phyloP scores from a whole-genome alignment of 305 asterid genomes.

The Fraxinus velutina region DNA sequence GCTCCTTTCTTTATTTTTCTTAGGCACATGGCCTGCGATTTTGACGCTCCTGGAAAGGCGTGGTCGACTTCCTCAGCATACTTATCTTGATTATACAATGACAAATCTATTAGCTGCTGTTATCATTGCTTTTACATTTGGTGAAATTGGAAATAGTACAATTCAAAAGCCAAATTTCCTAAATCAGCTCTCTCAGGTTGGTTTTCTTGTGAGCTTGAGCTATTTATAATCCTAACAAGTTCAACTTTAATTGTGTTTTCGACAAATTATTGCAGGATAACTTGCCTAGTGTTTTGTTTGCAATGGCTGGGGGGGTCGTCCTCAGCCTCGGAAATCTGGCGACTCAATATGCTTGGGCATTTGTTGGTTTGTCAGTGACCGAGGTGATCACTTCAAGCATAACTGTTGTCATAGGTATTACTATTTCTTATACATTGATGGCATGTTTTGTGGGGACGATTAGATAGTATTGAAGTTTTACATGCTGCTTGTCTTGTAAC shows the following conservation, averaged over 20 bases:
- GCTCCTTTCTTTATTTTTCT: slow-evolving; percentile 41
- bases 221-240: background rate
- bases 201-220: background rate
- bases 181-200: slow-evolving; percentile 57
- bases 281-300: slow-evolving; percentile 70
- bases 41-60: slow-evolving; percentile 54
- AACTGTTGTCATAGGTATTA: slow-evolving; percentile 78
- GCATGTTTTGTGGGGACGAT: background rate
- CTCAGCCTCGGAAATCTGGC: slow-evolving; percentile 84
- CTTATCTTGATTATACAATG: slow-evolving; percentile 80
- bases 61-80: slow-evolving; percentile 69
- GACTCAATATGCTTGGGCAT: slow-evolving; percentile 89
- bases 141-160: slow-evolving; percentile 58
- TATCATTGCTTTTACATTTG: slow-evolving; percentile 78
- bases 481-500: background rate
- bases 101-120: slow-evolving; percentile 80
- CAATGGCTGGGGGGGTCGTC: slow-evolving; percentile 83
- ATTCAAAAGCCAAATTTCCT: slow-evolving; percentile 57
- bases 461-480: background rate
- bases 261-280: slow-evolving; percentile 49
- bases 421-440: background rate
- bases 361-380: slow-evolving; percentile 85
- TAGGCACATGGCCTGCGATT: slow-evolving; percentile 70
- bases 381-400: slow-evolving; percentile 76
- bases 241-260: background rate